Base-by-base conservation (phyloP, 371 early-diverging fungal species). In the Coemansia sp. region DNA sequence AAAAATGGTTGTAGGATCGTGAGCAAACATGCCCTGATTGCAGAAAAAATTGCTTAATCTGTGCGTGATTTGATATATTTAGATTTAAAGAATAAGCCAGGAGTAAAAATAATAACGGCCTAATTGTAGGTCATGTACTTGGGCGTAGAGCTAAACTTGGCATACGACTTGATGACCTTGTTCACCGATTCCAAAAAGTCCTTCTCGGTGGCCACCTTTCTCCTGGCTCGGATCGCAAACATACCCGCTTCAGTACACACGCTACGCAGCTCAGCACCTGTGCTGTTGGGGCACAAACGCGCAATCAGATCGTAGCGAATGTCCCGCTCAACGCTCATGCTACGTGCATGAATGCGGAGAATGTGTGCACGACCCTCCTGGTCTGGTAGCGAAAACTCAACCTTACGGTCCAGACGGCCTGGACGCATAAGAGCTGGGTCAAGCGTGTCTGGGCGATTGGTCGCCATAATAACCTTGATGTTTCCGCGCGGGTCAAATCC, bases 191-290 rank as follows among this genome's bases (percentile, higher is more conserved):
- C 95, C 82, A 99, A 84, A 84, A 99, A 99, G 86, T 99, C 99
- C 83, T 98, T 95, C 81, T 99, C 99, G 34, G 98, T 99, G 6
- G 99, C 99, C 42, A 95, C 87, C 92, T 99, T 99, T 85, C 99
- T 88, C 81, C 99, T 86, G 62, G 97, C 94, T 45, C 99, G 89
- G 69, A 99, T 99, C 8, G 99, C 99, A 88, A 95, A 99, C 99
- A 99, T 99, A 61, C 99, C 99, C 29, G 99, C 99, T 84, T 99
- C 99, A 27, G 99, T 99, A 84, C 99, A 99, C 55, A 99, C 99
- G 83, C 95, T 93, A 71, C 97, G 85, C 61, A 98, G 80, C 80
- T 98, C 98, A 24, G 98, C 97, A 59, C 97, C 97, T 18, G 99
- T 99, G 66, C 97, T 93, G 72, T 99, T 99, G 48, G 96, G 95